Evolutionary conservation across 805 yeast genomes (phyloP), one percentile per base, ranked within the genome.

Genomic region (Priceomyces medius): DNA sequence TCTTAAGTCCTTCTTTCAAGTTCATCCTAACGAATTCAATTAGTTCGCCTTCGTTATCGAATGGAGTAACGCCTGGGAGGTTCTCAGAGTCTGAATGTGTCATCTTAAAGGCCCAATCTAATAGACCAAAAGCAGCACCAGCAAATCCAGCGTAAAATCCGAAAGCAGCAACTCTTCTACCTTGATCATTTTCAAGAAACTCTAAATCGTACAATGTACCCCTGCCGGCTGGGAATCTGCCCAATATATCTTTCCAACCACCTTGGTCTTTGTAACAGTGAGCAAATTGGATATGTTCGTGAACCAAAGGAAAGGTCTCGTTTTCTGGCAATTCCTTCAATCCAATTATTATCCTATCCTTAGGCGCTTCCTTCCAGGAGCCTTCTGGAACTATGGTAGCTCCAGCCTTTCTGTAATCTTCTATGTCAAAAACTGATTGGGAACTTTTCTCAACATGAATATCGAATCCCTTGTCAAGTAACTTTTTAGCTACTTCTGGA

Each of bases 61-160:
- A 91, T 33, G 97, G 95, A 23, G 80, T 58, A 32, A 90, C 86
- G 39, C 88, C 88, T 29, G 87, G 86, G 53, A 93, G 73, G 49
- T 88, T 81, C 61, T 81, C 79, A 41, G 70, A 58, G 56, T 81
- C 88, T 7, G 76, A 45, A 61, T 86, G 83, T 28, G 81, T 66
- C 64, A 87, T 91, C 66, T 91, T 91, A 71, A 85, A 84, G 38
- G 95, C 85, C 97, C 98, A 93, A 66, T 89, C 96, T 63, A 80
- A 80, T 38, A 91, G 74, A 56, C 99, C 99, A 42, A 93, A 69
- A 24, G 99, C 99, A 26, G 99, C 99, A 58, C 99, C 99, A 5
- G 98, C 99, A 63, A 93, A 93, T n/a, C 99, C 99, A 34, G 99
- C 99, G 64, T 91, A 91, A 74, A 80, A 93, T n/a, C 99, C 99